Evolutionary conservation across 2,329 filamentous ascomycete species (phyloP).

Genomic region (Berkeleyomyces basicola): DNA sequence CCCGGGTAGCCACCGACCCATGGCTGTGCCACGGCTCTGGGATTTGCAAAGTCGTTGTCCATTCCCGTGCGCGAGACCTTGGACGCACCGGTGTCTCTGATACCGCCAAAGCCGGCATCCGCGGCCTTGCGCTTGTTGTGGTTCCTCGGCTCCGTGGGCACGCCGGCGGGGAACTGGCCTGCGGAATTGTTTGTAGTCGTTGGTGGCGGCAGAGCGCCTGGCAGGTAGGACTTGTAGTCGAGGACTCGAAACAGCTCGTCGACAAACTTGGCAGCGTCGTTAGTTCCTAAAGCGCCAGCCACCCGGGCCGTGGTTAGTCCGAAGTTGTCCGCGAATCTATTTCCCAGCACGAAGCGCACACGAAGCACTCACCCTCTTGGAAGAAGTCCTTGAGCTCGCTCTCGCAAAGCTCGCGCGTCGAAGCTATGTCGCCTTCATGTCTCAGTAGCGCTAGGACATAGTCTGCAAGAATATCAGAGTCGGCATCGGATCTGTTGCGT

Average conservation of each 20-base stretch:
- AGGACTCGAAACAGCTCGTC: constrained; percentile 46
- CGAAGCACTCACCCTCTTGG: constrained; percentile 33
- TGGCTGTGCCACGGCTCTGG: neutral
- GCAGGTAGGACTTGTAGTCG: constrained; percentile 36
- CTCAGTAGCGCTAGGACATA: constrained; percentile 66
- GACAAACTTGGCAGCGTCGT: constrained; percentile 19
- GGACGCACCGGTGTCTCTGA: neutral
- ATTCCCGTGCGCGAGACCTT: neutral
- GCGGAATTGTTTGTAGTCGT: constrained; percentile 7
- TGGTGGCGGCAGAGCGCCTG: constrained; percentile 27
- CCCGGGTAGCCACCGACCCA: constrained; percentile 1
- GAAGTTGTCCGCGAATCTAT: neutral
- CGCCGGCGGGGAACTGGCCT: neutral
- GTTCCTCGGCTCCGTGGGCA: constrained; percentile 8
- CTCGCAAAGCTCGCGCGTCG: constrained; percentile 51
- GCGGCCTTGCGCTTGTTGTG: constrained; percentile 3
- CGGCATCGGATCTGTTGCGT: constrained; percentile 50
- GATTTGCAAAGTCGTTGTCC: neutral
- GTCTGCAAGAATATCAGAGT: constrained; percentile 66
- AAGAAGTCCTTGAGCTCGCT: constrained; percentile 61
- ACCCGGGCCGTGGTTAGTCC: constrained; percentile 10
- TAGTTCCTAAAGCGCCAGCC: neutral
- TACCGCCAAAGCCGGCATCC: neutral
- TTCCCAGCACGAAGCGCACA: constrained; percentile 24
- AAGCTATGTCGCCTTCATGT: constrained; percentile 41